Evolutionary conservation across 23 red algal genomes (phyloP).

Genomic region (Gracilariopsis chorda): DNA sequence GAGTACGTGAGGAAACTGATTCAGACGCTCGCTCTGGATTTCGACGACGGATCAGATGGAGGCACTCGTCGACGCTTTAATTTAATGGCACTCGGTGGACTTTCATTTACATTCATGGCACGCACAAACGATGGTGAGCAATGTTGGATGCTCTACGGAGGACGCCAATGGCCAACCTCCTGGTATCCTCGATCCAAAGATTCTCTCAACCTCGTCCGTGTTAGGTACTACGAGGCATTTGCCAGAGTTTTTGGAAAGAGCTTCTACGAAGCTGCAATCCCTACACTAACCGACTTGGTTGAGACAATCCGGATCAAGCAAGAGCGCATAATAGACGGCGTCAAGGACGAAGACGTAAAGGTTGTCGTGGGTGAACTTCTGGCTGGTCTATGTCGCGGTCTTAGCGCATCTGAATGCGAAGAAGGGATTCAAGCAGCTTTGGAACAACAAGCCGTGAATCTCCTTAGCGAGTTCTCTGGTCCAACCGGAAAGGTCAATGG

Average conservation of each 20-base stretch:
- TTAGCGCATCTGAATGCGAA: conserved; percentile 38
- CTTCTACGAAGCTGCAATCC: conserved; percentile 28
- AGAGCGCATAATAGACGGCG: conserved; percentile 57
- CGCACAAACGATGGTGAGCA: conserved; percentile 60
- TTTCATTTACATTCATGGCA: conserved; percentile 38
- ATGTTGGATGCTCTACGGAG: conserved; percentile 67
- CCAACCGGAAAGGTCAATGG: conserved; percentile 70
- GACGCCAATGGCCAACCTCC: conserved; percentile 73
- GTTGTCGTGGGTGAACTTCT: conserved; percentile 70
- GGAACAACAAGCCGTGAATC: background rate
- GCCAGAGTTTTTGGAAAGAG: conserved; percentile 46
- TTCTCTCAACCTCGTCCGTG: conserved; percentile 36
- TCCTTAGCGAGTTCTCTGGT: conserved; percentile 64
- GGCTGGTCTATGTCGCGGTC: conserved; percentile 72
- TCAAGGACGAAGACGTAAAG: conserved; percentile 63
- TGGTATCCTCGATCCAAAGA: conserved; percentile 76
- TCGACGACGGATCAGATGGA: conserved; percentile 48
- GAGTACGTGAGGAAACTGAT: conserved; percentile 60
- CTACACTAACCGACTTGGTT: conserved; percentile 40
- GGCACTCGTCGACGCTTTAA: background rate
- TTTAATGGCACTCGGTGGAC: conserved; percentile 11
- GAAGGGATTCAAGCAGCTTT: background rate
- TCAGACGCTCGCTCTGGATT: conserved; percentile 76
- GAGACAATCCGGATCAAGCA: conserved; percentile 32
- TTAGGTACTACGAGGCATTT: conserved; percentile 67